Percentiles rank a stretch among this genome's conserved stretches.
Evolutionary conservation across 108 stramenopile genomes (phyloP).

Genomic region (Aureococcus anophagefferens): DNA sequence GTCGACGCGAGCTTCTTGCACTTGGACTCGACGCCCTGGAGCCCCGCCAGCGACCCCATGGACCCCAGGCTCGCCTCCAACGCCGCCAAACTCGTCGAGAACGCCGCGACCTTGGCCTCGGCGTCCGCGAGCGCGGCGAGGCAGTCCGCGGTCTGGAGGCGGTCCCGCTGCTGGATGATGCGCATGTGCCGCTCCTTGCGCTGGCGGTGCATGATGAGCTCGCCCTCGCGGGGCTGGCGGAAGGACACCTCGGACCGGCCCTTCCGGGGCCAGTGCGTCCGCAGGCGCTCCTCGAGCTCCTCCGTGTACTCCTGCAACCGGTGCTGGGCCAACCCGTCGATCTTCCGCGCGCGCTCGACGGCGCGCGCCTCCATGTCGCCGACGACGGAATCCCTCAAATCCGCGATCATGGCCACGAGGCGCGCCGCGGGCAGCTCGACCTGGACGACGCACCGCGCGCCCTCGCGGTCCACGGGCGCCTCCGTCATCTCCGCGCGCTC

Average conservation of each 20-base stretch:
- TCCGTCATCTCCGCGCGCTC: background rate
- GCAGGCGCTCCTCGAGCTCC: slow-evolving; percentile 45
- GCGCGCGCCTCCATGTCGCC: background rate
- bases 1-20: slow-evolving; percentile 29
- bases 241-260: slow-evolving; percentile 40
- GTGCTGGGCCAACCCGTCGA: slow-evolving; percentile 9
- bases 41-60: slow-evolving; percentile 29
- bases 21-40: slow-evolving; percentile 44
- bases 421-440: background rate
- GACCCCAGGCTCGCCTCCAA: slow-evolving; percentile 15
- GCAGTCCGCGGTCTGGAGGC: slow-evolving; percentile 19
- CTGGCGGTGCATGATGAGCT: slow-evolving; percentile 38
- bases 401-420: background rate
- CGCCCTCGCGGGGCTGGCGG: slow-evolving; percentile 43
- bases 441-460: background rate
- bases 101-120: slow-evolving; percentile 10
- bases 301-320: slow-evolving; percentile 31
- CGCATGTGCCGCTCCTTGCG: slow-evolving; percentile 13
- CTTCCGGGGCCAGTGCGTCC: slow-evolving; percentile 50
- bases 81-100: slow-evolving; percentile 14
- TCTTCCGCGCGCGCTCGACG: background rate
- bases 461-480: background rate
- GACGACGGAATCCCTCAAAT: background rate
- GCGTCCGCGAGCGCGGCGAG: background rate
- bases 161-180: slow-evolving; percentile 11